Base-by-base conservation (phyloP, 2,329 filamentous ascomycete species). In the Penicillium sp. region DNA sequence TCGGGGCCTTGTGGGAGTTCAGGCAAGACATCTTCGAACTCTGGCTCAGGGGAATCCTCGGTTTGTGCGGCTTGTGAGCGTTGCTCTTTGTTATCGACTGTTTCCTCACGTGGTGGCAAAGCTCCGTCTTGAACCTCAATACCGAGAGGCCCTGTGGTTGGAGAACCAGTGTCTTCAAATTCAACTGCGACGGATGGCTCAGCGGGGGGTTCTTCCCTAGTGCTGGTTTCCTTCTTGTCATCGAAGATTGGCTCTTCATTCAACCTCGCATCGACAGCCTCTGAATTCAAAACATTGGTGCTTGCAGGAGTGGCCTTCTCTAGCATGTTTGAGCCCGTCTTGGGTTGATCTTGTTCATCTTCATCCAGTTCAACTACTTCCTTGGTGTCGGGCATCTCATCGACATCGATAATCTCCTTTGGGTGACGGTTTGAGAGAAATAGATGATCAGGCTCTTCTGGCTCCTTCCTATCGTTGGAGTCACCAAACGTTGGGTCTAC, bases 1-100 rank as follows among this genome's bases (percentile, higher is more conserved):
- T 39, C 48, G 2, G 42, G 49, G n/a, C n/a, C 37, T 35, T 33
- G 37, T 10, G 49, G 42, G 8, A 31, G 10, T n/a, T 52, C 29
- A 19, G 76, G 72, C 25, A 73, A 65, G 7, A 83, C 77, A 61
- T 85, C 79, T 66, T 84, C 81, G 55, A 84, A 82, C 35, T 81
- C 78, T 7, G 78, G 77, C 2, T 78, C 81, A 1, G 74, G 72
- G 9, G 81, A 82, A 42, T 42, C 39, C 19, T 42, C 39, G 53
- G 71, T 75, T 37, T 64, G 55, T 23, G 45, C 31, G 9, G 48
- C 55, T 37, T 51, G n/a, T 14, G 51, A 7, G 10, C 16, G 19
- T 29, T 42, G 49, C 16, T 45, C 42, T 19, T 16, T 19, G 33
- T 21, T 10, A 25, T 26, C 21, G 11, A 21, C 9, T 10, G 29